Evolutionary conservation across 345 rosid genomes (phyloP), one percentile per base, ranked within the genome.

Genomic region (Eucalyptus marginata): DNA sequence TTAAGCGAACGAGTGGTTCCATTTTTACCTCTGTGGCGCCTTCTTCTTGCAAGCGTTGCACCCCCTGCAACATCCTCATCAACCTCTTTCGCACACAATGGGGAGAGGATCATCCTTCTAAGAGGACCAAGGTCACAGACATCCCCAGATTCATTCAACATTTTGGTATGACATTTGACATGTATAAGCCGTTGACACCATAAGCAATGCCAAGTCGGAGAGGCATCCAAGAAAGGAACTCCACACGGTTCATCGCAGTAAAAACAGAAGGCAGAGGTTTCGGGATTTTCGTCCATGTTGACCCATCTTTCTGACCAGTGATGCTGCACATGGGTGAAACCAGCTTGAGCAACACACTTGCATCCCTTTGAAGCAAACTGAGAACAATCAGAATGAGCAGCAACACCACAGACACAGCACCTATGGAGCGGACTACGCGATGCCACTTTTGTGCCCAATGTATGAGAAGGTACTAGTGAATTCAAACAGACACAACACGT

Each of bases 291-390:
- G 54, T 95, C 95, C 91, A 93, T 91, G 87, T 93, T 93, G 91
- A 93, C 94, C 96, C 96, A 95, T 84, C 95, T 89, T 90, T 95
- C 96, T 1, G 96, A 93, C 96, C 96, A 95, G 90, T 95, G 96
- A 89, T 95, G 96, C 44, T 90, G 90, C 52, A 95, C 94, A 88
- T 91, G 93, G 89, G 90, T 92, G 89, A 90, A 93, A 54, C 94
- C 95, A 10, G 94, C 92, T 91, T 95, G 96, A 36, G 95, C 95
- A 79, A 93, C 94, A 87, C 96, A 95, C 90, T 94, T 95, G 88
- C 96, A 95, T 66, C 94, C 96, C 87, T 91, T 94, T 2, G 95
- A 90, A 7, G 96, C 96, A n/a, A 91, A 91, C 89, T 88, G 92
- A n/a, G 96, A 95, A 88, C 96, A 95, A 90, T 90, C 92, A 64